Conservation (phyloP, 78 protist genomes). For the slime mould (Dictyostelium discoideum) region DNA sequence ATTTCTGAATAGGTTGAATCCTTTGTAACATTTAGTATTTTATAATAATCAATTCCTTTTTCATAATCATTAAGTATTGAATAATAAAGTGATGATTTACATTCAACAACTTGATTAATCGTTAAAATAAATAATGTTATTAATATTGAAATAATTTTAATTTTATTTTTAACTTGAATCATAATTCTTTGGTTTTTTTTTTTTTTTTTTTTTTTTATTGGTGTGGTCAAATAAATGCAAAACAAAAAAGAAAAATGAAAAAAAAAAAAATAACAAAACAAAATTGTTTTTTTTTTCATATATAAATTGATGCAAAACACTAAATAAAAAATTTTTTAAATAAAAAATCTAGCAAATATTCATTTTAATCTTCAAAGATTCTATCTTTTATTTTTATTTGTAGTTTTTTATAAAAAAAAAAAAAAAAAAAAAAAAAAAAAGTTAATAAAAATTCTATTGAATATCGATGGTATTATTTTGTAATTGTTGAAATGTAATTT, state of each 20-base stretch:
- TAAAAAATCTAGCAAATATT: no score
- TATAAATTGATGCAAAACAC: no score
- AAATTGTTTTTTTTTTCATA: no score
- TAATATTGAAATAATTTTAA: neutral
- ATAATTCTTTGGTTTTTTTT: neutral
- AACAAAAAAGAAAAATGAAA: neutral
- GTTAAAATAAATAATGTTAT: neutral
- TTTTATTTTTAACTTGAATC: no score
- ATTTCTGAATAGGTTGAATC: conserved; percentile 14
- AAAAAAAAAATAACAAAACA: neutral
- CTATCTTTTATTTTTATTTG: no score
- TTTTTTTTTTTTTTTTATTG: neutral
- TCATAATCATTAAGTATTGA: conserved; percentile 7
- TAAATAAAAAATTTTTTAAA: no score
- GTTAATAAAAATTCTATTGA: no score
- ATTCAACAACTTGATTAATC: neutral
- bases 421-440: no score
- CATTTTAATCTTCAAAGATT: no score
- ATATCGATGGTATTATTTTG: no score
- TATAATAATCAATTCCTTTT: conserved; percentile 30
- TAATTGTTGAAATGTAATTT: no score
- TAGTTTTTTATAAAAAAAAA: no score
- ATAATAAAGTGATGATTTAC: conserved; percentile 28
- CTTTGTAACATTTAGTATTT: neutral
- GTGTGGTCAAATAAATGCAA: neutral